Evolutionary conservation across 257 asterid species (phyloP), one percentile per base, ranked within the genome.

Genomic region (Lycium ferocissimum): DNA sequence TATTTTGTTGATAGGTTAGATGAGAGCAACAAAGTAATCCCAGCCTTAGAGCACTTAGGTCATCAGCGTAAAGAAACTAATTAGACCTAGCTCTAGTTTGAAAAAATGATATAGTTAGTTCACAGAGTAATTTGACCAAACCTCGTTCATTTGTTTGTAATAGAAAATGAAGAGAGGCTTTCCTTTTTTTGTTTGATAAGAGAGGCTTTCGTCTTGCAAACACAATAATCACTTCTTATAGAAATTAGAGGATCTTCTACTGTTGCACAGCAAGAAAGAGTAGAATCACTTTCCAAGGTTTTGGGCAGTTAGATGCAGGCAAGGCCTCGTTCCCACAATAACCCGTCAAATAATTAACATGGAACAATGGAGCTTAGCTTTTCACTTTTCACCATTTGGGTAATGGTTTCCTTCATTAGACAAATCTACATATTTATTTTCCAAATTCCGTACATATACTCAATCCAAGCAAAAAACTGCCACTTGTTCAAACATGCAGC

Each of bases 1-100:
- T 79, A 20, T 81, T 54, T 58, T 62, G 75, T 56, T 14, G 33
- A 17, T 63, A 38, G 84, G 78, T 70, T 70, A 70, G 79, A 70
- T 5, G 69, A 79, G 69, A 47, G 20, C 22, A 9, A 79, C 35
- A 57, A 79, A 79, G 8, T 10, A 45, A 58, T 53, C 26, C 14
- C 33, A 33, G 7, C 63, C 63, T 6, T 4, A 15, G 18, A 5
- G 49, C 22, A 79, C 51, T 49, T 3, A 56, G 11, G 47, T 80
- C 9, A 54, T 15, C 45, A 18, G 37, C 45, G 12, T 17, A 53
- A 54, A 56, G 81, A 75, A 20, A 73, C 17, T 40, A 47, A 47
- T n/a, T 18, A 49, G 63, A 79, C 33, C 49, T 53, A 35, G 66
- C 66, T 53, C 47, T 56, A 35, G 26, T 79, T 26, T 26, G 26